Conservation (phyloP, 257 asterid species). For the Fraxinus quadrangulata region DNA sequence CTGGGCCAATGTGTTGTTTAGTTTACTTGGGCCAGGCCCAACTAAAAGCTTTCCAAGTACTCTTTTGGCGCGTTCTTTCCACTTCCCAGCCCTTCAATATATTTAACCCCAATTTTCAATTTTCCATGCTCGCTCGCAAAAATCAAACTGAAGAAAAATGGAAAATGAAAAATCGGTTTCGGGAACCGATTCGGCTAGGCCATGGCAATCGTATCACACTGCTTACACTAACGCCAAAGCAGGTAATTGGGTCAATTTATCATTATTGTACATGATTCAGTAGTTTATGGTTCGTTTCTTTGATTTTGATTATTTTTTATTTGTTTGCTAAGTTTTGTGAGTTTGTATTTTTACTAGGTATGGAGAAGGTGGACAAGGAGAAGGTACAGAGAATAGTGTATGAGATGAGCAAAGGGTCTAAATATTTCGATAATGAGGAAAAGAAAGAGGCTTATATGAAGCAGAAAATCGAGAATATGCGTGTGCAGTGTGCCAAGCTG, state of each 20-base stretch:
- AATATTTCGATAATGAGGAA: slow-evolving; percentile 88
- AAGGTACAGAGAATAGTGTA: slow-evolving; percentile 92
- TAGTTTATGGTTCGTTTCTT: not conserved
- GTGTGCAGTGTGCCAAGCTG: slow-evolving; percentile 62
- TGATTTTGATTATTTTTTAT: not conserved
- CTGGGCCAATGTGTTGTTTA: too few relatives aligned
- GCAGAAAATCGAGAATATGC: slow-evolving; percentile 76
- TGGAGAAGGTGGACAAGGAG: slow-evolving; percentile 99
- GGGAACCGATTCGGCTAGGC: slow-evolving; percentile 50
- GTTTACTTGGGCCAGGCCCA: not conserved
- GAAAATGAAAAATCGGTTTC: slow-evolving; percentile 34
- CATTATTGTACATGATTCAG: not conserved
- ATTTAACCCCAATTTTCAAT: slow-evolving; percentile 14
- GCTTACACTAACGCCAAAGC: slow-evolving; percentile 92
- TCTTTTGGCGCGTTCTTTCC: slow-evolving; percentile 31
- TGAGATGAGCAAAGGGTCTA: slow-evolving; percentile 98
- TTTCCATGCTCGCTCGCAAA: not conserved
- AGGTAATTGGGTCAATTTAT: slow-evolving; percentile 42
- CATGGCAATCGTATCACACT: slow-evolving; percentile 96
- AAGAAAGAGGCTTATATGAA: slow-evolving; percentile 76
- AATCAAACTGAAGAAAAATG: slow-evolving; percentile 5
- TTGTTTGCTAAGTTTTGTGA: not conserved
- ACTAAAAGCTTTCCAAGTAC: not conserved
- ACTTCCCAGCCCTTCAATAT: slow-evolving; percentile 8
- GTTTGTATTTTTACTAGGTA: slow-evolving; percentile 49